Base-by-base conservation (phyloP, 1,284 basidiomycete species). In the Termitomyces sp. region DNA sequence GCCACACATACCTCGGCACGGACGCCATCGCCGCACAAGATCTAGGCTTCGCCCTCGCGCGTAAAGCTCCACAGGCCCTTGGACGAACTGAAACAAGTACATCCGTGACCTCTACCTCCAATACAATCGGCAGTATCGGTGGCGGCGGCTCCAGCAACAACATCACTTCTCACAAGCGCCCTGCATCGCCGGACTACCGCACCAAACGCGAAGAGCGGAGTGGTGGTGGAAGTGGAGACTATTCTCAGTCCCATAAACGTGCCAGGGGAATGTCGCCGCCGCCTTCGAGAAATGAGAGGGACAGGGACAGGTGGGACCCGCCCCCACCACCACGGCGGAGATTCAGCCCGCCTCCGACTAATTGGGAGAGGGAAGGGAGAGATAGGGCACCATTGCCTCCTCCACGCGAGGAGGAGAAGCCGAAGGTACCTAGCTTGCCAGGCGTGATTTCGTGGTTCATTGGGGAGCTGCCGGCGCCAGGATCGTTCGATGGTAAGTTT, bases 21-120 rank as follows among this genome's bases (percentile, higher is more conserved):
- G 95, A 98, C 64, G 85, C 91, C 24, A 94, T 97, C 56, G 92
- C 93, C 1, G 78, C 83, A 11, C 82, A 87, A 24, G 95, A 98
- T 67, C 80, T 97, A 16, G 95, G 95, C 18, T 84, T 91, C 60
- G 80, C 84, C 7, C 67, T 78, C 60, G 76, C 73, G 26, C 72
- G 75, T 35, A 75, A 75, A 46, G 65, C 64, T 37, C 57, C 54
- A 52, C 68, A 55, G 49, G 55, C 71, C 2, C 66, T 80, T 13
- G 72, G 68, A 16, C 74, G 80, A 19, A 72, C 73, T 1, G 80
- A 83, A 51, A 82, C 81, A 0, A 64, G 72, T 45, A 66, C 72
- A 46, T 80, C 75, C 0, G 62, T 79, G 34, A 1, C 44, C 8
- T 46, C 54, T 3, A n/a, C 52, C 1, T 9, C 9, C 45, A 38